These are phyloP conservation scores for Oryza brachyantha DNA, from an alignment of 176 grass and related monocot species.

Conservation along the genomic window DNA sequence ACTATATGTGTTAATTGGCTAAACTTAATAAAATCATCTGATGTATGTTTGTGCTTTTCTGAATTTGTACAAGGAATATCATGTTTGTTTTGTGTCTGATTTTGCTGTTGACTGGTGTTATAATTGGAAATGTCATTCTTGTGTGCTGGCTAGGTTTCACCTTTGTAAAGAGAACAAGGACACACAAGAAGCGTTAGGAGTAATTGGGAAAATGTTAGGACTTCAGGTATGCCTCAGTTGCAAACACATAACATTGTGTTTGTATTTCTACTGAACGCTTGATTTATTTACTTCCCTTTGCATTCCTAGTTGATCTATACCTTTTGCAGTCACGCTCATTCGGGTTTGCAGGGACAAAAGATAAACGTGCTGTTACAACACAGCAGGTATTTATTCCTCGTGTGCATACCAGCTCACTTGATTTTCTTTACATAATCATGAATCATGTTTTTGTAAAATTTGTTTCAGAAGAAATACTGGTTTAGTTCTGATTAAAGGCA, in stretches of 20 bases:
- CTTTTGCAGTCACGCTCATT: constrained; percentile 72
- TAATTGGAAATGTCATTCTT: constrained; percentile 27
- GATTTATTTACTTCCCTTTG: constrained; percentile 18
- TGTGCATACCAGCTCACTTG: background rate
- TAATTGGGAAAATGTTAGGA: constrained; percentile 95
- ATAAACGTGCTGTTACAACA: constrained; percentile 82
- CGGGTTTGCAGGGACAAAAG: constrained; percentile 98
- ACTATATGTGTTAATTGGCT: background rate
- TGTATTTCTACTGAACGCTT: background rate
- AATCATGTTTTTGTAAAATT: constrained; percentile 2
- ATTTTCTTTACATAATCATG: constrained; percentile 1
- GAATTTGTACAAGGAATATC: background rate
- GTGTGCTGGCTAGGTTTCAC: constrained; percentile 60
- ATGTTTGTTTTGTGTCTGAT: background rate
- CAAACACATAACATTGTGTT: background rate
- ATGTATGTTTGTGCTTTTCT: background rate
- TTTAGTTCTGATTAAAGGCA: background rate
- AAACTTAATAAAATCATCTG: background rate
- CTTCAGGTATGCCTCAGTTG: constrained; percentile 57
- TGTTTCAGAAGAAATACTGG: background rate
- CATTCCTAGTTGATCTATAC: constrained; percentile 25
- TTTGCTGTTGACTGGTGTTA: background rate
- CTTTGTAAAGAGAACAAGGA: constrained; percentile 98
- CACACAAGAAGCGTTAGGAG: constrained; percentile 85
- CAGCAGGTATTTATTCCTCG: constrained; percentile 60